Evolutionary conservation across 1,284 basidiomycete genomes (phyloP).

Genomic region (Ustilago tritici): DNA sequence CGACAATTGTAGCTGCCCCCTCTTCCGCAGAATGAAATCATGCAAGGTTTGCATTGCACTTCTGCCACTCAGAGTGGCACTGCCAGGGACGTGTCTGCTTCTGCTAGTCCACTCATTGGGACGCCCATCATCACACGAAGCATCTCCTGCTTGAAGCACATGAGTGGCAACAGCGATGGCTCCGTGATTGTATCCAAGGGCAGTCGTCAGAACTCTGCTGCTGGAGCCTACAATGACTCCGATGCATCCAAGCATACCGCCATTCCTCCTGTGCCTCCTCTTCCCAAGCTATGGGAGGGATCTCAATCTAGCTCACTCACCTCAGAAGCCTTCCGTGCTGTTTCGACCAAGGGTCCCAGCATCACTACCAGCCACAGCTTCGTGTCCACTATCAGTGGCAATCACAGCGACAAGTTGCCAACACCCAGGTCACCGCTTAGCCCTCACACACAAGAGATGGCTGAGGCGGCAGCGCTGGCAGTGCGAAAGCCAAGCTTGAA

Average conservation of each 20-base stretch:
- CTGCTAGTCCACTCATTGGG: conserved; percentile 28
- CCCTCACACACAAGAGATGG: conserved; percentile 43
- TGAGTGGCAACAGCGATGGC: conserved; percentile 47
- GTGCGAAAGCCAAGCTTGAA: conserved; percentile 31
- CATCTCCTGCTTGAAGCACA: conserved; percentile 39
- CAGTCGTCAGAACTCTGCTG: conserved; percentile 21
- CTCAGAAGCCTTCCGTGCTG: conserved; percentile 37
- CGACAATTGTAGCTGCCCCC: conserved; percentile 56
- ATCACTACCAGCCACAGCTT: conserved; percentile 38
- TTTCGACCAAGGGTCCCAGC: conserved; percentile 28
- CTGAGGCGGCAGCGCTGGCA: conserved; percentile 43
- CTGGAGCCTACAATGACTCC: conserved; percentile 21
- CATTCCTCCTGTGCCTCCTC: conserved; percentile 94
- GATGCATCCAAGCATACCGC: conserved; percentile 28
- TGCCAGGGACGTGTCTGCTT: conserved; percentile 20
- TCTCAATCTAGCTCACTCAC: conserved; percentile 76
- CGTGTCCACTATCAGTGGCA: conserved; percentile 34
- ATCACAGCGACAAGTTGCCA: conserved; percentile 30
- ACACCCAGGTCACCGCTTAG: conserved; percentile 51
- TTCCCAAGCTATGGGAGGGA: conserved; percentile 87
- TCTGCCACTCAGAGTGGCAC: conserved; percentile 22
- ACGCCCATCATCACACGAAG: conserved; percentile 19
- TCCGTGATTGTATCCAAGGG: conserved; percentile 28
- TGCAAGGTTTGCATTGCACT: conserved; percentile 23
- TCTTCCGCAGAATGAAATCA: conserved; percentile 52